A percentile compares a stretch with the other conserved stretches of the same genome.
Evolutionary conservation across 192 early-diverging fungal species (phyloP).

Genomic region (Linnemannia schmuckeri): DNA sequence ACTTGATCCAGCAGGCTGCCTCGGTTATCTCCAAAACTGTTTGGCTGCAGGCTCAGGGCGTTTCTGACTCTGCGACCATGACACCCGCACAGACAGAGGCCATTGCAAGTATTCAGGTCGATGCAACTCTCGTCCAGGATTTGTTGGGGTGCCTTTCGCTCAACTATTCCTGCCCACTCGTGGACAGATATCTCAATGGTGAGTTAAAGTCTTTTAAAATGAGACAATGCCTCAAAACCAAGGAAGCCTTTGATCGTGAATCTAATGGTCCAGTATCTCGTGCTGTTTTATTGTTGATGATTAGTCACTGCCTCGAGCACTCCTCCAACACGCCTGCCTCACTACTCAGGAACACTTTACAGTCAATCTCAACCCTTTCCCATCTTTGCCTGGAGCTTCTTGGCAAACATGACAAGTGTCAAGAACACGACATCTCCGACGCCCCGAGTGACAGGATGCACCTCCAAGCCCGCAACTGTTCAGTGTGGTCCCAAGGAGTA

Average conservation of each 20-base stretch:
- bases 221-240: neutral
- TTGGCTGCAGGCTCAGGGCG: conserved; percentile 64
- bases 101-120: conserved; percentile 62
- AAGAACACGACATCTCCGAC: conserved; percentile 7
- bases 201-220: neutral
- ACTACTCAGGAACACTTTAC: conserved; percentile 63
- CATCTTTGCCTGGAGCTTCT: conserved; percentile 63
- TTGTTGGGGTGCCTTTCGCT: conserved; percentile 73
- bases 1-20: conserved; percentile 71
- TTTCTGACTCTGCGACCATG: conserved; percentile 33
- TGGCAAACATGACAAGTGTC: conserved; percentile 55
- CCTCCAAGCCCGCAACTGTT: conserved; percentile 20
- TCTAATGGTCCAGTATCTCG: neutral
- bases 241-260: neutral
- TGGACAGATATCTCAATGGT: conserved; percentile 64
- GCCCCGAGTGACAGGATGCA: conserved; percentile 27
- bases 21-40: conserved; percentile 69
- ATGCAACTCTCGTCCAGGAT: conserved; percentile 66
- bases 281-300: neutral
- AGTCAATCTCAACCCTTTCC: conserved; percentile 53
- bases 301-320: conserved; percentile 31
- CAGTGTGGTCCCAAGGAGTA: conserved; percentile 54
- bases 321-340: conserved; percentile 47
- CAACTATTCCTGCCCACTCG: conserved; percentile 75
- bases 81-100: conserved; percentile 47